Evolutionary conservation across 2,329 filamentous ascomycete species (phyloP), one percentile per base, ranked within the genome.

Genomic region (Paracamarosporium sp.): DNA sequence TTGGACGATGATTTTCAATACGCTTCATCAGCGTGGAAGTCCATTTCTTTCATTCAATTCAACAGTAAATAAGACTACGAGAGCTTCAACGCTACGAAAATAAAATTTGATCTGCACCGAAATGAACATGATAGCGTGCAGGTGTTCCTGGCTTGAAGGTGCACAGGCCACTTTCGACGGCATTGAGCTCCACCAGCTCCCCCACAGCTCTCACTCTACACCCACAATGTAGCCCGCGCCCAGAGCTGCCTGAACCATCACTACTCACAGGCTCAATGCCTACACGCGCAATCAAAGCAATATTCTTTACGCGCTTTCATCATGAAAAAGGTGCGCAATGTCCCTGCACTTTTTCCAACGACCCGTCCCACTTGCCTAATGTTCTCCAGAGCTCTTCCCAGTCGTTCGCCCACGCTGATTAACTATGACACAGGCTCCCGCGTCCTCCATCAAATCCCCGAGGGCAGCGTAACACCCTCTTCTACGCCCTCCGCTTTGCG

Each of bases 301-400:
- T 89, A 58, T 89, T 89, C 76, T 89, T 88, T 73, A 86, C 86
- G 72, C 86, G 86, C 68, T 89, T 89, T 70, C 86, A 89, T 69
- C 84, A 84, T 53, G 82, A 85, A 62, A 78, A 76, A 67, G 76
- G 76, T 73, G 66, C 33, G 36, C n/a, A 33, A 20, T 5, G 7
- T 4, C 22, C 12, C 22, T 3, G 22, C 12, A 13, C 40, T 27
- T 5, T n/a, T 40, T 9, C 17, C 30, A 31, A 17, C 7, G 9
- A 17, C 36, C n/a, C 22, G 12, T 17, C 36, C 36, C 36, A 40
- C 36, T n/a, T n/a, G n/a, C n/a, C n/a, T n/a, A n/a, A n/a, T n/a
- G n/a, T n/a, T n/a, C n/a, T n/a, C n/a, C 36, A 40, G 9, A 17
- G 36, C 36, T 40, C 36, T 17, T 40, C 11, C 36, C 36, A 13